These are phyloP conservation scores for Alnus glutinosa DNA, from an alignment of 306 rosid genomes.

Conservation along the genomic window DNA sequence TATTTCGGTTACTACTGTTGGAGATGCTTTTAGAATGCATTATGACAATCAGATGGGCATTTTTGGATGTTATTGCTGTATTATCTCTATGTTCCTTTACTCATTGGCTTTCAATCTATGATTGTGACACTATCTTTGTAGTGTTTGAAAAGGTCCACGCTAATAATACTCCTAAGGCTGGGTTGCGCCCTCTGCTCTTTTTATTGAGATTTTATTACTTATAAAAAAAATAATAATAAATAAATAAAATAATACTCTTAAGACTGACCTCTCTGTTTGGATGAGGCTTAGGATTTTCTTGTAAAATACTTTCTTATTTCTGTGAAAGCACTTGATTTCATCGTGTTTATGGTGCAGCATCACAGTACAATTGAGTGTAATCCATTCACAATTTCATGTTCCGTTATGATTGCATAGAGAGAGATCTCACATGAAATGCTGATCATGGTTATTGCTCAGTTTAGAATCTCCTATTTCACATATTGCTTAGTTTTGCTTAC, in stretches of 20 bases:
- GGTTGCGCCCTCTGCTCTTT: no score
- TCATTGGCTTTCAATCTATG: background rate
- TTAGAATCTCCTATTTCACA: background rate
- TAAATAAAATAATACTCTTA: no score
- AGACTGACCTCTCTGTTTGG: background rate
- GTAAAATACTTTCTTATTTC: background rate
- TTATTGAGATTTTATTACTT: no score
- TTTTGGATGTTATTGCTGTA: background rate
- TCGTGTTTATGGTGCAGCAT: background rate
- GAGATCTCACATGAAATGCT: background rate
- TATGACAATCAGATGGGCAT: background rate
- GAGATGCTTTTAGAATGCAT: background rate
- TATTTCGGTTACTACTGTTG: no score
- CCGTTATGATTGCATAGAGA: background rate
- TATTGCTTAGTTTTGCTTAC: constrained; percentile 1
- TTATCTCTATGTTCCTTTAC: background rate
- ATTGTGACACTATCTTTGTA: background rate
- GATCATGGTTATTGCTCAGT: background rate
- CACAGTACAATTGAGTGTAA: background rate
- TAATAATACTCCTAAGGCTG: background rate
- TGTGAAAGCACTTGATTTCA: background rate
- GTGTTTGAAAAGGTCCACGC: background rate
- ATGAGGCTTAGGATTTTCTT: background rate
- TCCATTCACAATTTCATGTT: background rate
- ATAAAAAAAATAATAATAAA: no score